These are phyloP conservation scores for Fragaria ananassa DNA, from an alignment of 306 rosid species.

Conservation along the genomic window DNA sequence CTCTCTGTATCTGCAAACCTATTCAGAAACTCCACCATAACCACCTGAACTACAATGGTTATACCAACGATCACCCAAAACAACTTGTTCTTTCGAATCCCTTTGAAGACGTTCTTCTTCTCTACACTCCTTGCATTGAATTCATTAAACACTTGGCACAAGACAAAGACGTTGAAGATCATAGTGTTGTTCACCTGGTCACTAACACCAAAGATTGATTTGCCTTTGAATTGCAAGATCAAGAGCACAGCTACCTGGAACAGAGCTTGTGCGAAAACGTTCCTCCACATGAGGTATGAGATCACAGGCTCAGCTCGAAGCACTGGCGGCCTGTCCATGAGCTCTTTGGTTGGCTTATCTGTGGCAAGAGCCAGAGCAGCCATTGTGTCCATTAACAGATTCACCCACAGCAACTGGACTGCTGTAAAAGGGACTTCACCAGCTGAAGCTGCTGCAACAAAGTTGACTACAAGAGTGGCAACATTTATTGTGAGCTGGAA, in stretches of 20 bases:
- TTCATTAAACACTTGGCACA: slow-evolving; percentile 35
- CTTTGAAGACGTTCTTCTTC: slow-evolving; percentile 28
- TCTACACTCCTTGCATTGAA: slow-evolving; percentile 28
- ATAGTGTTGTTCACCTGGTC: slow-evolving; percentile 24
- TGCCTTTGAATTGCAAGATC: slow-evolving; percentile 24
- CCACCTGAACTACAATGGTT: slow-evolving; percentile 27
- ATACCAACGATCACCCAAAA: slow-evolving; percentile 24
- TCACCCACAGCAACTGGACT: slow-evolving; percentile 32
- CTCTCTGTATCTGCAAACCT: slow-evolving; percentile 30
- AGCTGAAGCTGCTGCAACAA: slow-evolving; percentile 24
- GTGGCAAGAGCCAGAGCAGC: slow-evolving; percentile 36
- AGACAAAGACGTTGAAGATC: slow-evolving; percentile 30
- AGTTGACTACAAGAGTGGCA: slow-evolving; percentile 30
- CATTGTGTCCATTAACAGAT: slow-evolving; percentile 30
- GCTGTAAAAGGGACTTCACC: slow-evolving; percentile 28
- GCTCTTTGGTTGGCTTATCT: slow-evolving; percentile 23
- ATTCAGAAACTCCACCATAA: slow-evolving; percentile 33
- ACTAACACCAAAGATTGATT: slow-evolving; percentile 14
- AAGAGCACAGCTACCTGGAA: slow-evolving; percentile 28
- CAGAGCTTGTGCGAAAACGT: slow-evolving; percentile 22
- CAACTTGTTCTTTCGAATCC: slow-evolving; percentile 23
- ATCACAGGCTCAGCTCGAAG: slow-evolving; percentile 25
- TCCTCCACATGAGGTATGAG: slow-evolving; percentile 37
- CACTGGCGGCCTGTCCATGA: slow-evolving; percentile 22
- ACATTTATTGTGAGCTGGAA: slow-evolving; percentile 34